phyloP scores from a whole-genome alignment of 257 asterid genomes.

The Fraxinus cuspidata region DNA sequence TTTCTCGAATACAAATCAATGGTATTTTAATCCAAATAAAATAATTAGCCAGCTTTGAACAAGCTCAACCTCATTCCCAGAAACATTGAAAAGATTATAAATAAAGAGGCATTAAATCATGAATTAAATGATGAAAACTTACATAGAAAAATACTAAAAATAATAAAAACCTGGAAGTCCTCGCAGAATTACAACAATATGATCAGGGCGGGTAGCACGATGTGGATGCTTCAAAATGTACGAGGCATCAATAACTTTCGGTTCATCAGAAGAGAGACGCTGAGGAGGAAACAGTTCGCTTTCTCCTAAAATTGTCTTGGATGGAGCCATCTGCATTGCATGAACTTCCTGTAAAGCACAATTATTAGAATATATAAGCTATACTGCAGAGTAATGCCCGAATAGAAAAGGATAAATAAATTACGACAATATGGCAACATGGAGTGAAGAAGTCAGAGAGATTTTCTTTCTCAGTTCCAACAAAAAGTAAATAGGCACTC shows the following conservation, averaged over 20 bases:
- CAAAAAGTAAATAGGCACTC: conserved; percentile 9
- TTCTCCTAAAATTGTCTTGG: conserved; percentile 45
- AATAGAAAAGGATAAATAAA: background rate
- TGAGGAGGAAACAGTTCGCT: conserved; percentile 41
- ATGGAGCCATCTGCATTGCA: conserved; percentile 41
- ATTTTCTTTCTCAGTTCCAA: background rate
- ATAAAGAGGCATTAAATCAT: conserved; percentile 6
- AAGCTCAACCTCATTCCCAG: background rate
- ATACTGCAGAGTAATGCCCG: background rate
- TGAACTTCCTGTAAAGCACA: conserved; percentile 49
- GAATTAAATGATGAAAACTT: background rate
- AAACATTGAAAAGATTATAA: conserved; percentile 2
- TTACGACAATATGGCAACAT: background rate
- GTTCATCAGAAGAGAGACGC: conserved; percentile 49
- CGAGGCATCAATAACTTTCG: conserved; percentile 68
- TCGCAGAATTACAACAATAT: conserved; percentile 77
- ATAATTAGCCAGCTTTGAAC: background rate
- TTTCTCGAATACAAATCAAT: background rate
- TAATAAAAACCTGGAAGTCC: conserved; percentile 85
- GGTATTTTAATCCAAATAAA: background rate
- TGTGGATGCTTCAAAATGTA: conserved; percentile 84
- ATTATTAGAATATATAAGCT: conserved; percentile 21
- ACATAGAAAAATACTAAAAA: background rate
- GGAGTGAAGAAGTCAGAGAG: conserved; percentile 3
- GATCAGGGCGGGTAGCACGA: conserved; percentile 87